These are phyloP conservation scores for Fusarium robinianum DNA, from an alignment of 2,329 filamentous ascomycete genomes.

Conservation along the genomic window DNA sequence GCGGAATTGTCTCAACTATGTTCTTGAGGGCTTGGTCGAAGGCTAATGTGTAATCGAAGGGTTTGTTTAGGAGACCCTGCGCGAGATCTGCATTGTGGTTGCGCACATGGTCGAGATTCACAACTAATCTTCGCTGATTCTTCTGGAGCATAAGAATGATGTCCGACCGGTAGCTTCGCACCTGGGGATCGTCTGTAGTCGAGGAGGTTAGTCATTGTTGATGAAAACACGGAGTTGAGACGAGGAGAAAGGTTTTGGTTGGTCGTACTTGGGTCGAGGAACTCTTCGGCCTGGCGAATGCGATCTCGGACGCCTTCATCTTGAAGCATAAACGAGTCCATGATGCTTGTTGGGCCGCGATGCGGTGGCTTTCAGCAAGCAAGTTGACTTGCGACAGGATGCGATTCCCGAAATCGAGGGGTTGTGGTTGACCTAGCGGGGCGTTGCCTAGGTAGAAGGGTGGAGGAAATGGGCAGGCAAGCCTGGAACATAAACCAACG, in stretches of 20 bases:
- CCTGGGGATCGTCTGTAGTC: slow-evolving; percentile 54
- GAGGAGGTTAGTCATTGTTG: slow-evolving; percentile 16
- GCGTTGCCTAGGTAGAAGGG: slow-evolving; percentile 27
- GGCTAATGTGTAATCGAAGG: slow-evolving; percentile 85
- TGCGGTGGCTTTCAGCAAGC: slow-evolving; percentile 12
- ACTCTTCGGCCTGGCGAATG: slow-evolving; percentile 85
- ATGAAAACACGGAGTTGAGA: neutral
- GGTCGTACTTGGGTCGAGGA: slow-evolving; percentile 84
- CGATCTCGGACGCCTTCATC: slow-evolving; percentile 86
- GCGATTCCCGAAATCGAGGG: slow-evolving; percentile 23
- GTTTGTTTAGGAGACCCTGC: slow-evolving; percentile 74
- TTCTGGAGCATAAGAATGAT: slow-evolving; percentile 79
- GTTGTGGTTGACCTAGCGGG: slow-evolving; percentile 21
- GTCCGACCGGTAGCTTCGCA: slow-evolving; percentile 81
- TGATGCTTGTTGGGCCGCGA: slow-evolving; percentile 43
- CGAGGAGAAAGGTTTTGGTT: neutral
- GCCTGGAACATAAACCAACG: no score
- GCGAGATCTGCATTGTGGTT: slow-evolving; percentile 84
- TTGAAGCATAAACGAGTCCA: slow-evolving; percentile 76
- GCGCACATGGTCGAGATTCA: slow-evolving; percentile 89
- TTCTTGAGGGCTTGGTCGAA: slow-evolving; percentile 92
- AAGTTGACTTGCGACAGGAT: slow-evolving; percentile 12
- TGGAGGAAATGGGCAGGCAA: no score
- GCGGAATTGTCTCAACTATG: slow-evolving; percentile 78
- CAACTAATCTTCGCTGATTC: slow-evolving; percentile 65